Evolutionary conservation across 2,329 filamentous ascomycete genomes (phyloP).

Genomic region (Didymellaceae sp.): DNA sequence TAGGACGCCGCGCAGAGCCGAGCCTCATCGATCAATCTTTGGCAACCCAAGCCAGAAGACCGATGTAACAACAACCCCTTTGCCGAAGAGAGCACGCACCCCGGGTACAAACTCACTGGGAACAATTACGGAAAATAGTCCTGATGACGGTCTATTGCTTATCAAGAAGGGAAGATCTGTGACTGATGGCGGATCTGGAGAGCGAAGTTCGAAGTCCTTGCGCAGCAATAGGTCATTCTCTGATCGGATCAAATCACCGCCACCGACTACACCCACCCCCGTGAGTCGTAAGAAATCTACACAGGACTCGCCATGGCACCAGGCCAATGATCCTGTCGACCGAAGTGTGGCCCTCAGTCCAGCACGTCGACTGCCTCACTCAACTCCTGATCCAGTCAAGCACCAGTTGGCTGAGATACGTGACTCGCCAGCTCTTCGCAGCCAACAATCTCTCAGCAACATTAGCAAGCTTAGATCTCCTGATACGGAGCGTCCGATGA

Average conservation of each 20-base stretch:
- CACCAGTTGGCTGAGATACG: slow-evolving; percentile 44
- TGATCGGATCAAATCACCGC: slow-evolving; percentile 42
- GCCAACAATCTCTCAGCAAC: slow-evolving; percentile 53
- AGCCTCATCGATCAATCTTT: slow-evolving; percentile 44
- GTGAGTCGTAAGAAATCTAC: slow-evolving; percentile 31
- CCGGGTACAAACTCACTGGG: slow-evolving; percentile 51
- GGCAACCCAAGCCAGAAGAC: slow-evolving; percentile 42
- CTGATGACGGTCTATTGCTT: slow-evolving; percentile 50
- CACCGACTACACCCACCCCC: slow-evolving; percentile 41
- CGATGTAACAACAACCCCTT: slow-evolving; percentile 32
- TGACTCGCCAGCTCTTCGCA: slow-evolving; percentile 50
- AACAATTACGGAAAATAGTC: slow-evolving; percentile 60
- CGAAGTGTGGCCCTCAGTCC: slow-evolving; percentile 48
- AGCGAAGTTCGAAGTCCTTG: slow-evolving; percentile 51
- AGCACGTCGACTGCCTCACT: slow-evolving; percentile 44
- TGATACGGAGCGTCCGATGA: slow-evolving; percentile 65
- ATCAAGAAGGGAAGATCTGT: slow-evolving; percentile 52
- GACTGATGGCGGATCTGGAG: slow-evolving; percentile 52
- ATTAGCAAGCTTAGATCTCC: slow-evolving; percentile 50
- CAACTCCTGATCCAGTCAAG: slow-evolving; percentile 47
- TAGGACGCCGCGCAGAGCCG: slow-evolving; percentile 20
- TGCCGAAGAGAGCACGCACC: slow-evolving; percentile 34
- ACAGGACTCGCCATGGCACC: slow-evolving; percentile 48
- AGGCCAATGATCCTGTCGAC: slow-evolving; percentile 56
- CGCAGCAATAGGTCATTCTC: slow-evolving; percentile 45